phyloP scores from a whole-genome alignment of 148 eudicot genomes.

The Rhododendron griersonianum region DNA sequence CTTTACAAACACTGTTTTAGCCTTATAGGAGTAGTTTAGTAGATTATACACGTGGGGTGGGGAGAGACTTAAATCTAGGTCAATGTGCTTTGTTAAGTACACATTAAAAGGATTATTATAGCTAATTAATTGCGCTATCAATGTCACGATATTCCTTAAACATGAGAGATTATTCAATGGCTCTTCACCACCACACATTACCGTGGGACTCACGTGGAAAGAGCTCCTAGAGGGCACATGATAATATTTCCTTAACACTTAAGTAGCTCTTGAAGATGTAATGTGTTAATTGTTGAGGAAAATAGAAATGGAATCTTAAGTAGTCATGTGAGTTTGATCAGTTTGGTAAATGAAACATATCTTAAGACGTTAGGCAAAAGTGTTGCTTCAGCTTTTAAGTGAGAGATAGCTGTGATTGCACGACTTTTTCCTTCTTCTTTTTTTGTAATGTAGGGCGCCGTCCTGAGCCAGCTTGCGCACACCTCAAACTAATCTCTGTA shows the following conservation, averaged over 20 bases:
- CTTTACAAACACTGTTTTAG: neutral
- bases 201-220: neutral
- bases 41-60: neutral
- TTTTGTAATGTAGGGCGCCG: too few species aligned
- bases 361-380: neutral
- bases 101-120: neutral
- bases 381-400: neutral
- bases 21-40: neutral
- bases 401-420: neutral
- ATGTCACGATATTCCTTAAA: neutral
- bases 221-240: too few species aligned
- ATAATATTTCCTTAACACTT: too few species aligned
- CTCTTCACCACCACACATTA: neutral
- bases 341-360: neutral
- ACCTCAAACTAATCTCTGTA: too few species aligned
- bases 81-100: neutral
- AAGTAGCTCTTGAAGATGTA: too few species aligned
- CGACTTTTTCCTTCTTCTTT: too few species aligned
- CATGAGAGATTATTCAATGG: neutral
- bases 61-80: neutral
- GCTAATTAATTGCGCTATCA: neutral
- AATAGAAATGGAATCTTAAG: neutral
- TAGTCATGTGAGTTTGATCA: neutral
- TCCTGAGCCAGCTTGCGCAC: fast-evolving
- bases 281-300: neutral